Conservation (phyloP, 345 rosid species). For the Gynandropsis gynandra region DNA sequence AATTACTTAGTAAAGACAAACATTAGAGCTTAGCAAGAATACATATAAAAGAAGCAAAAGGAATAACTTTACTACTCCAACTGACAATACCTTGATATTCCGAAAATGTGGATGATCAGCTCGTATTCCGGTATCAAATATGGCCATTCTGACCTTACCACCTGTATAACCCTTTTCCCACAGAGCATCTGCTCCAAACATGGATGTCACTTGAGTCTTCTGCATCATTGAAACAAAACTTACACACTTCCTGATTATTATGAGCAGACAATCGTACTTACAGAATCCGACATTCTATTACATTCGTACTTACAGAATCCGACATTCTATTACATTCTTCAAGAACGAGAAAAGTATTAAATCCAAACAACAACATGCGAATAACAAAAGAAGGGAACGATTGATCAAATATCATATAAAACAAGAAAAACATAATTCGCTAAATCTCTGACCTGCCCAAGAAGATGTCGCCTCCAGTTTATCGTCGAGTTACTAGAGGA, state of each 20-base stretch:
- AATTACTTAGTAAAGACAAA: constrained; percentile 30
- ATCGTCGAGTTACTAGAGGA: constrained; percentile 54
- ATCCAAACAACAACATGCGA: too few species aligned
- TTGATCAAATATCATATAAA: too few species aligned
- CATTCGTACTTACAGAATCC: constrained; percentile 5
- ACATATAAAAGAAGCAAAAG: neutral
- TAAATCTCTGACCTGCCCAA: constrained; percentile 43
- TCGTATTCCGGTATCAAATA: constrained; percentile 95
- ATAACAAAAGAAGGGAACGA: too few species aligned
- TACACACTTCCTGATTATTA: neutral
- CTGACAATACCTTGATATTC: constrained; percentile 64
- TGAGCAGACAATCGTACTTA: neutral
- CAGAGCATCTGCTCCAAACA: constrained; percentile 87
- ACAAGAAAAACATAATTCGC: too few species aligned
- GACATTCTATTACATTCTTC: too few species aligned
- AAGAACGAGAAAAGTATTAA: too few species aligned
- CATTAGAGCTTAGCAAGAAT: constrained; percentile 22
- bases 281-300: neutral
- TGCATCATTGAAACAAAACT: constrained; percentile 24
- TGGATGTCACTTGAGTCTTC: constrained; percentile 88
- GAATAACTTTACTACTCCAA: neutral
- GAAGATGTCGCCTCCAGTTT: constrained; percentile 68
- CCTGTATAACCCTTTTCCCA: constrained; percentile 93
- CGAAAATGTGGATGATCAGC: constrained; percentile 92
- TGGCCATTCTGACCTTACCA: constrained; percentile 93